Evolutionary conservation across 768 basidiomycete genomes (phyloP).

Genomic region (Trametes maxima): DNA sequence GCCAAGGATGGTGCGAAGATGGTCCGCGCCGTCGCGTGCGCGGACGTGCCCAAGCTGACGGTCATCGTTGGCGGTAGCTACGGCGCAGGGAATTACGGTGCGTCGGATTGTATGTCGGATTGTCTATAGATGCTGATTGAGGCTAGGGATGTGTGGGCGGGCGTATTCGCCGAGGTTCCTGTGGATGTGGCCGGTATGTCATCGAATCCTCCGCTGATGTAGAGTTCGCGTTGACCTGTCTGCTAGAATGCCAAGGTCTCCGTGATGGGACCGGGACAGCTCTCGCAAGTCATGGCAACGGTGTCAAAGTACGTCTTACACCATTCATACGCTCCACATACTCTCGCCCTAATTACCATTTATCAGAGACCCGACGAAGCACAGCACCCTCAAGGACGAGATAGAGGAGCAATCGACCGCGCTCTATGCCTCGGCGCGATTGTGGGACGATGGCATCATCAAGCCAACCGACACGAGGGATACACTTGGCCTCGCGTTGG

Average conservation of each 20-base stretch:
- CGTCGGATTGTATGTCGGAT: constrained; percentile 26
- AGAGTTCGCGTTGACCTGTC: neutral
- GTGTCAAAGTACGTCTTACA: constrained; percentile 71
- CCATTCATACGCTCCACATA: neutral
- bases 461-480: constrained; percentile 87
- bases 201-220: neutral
- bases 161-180: constrained; percentile 96
- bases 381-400: constrained; percentile 70
- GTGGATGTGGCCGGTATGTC: constrained; percentile 96
- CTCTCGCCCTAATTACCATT: neutral
- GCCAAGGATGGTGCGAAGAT: constrained; percentile 97
- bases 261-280: constrained; percentile 94
- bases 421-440: constrained; percentile 84
- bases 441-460: constrained; percentile 95
- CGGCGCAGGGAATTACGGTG: constrained; percentile 94
- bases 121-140: constrained; percentile 14
- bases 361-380: constrained; percentile 75
- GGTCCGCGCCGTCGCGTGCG: constrained; percentile 93
- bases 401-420: constrained; percentile 91
- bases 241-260: constrained; percentile 85
- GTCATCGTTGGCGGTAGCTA: constrained; percentile 93
- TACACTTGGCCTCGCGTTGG: constrained; percentile 85
- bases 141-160: constrained; percentile 87
- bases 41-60: constrained; percentile 92
- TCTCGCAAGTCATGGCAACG: constrained; percentile 89